Evolutionary conservation across 352 stramenopile species (phyloP).

Genomic region (Pythium pyrilobum): DNA sequence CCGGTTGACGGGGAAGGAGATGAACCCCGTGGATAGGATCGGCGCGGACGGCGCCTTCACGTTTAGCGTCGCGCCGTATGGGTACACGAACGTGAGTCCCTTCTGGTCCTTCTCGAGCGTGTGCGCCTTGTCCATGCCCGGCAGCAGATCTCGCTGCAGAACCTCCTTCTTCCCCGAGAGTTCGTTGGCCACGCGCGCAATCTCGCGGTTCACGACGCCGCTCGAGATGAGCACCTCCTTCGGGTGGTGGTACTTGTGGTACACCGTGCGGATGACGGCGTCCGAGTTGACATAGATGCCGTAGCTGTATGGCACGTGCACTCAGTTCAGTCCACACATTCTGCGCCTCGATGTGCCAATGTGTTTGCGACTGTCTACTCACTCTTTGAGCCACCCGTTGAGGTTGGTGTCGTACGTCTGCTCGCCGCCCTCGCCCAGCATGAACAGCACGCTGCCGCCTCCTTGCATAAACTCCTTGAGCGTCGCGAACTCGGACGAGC

Average conservation of each 20-base stretch:
- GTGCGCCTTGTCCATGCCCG: constrained; percentile 34
- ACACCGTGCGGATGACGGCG: constrained; percentile 89
- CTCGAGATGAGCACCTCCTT: constrained; percentile 95
- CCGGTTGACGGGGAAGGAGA: constrained; percentile 95
- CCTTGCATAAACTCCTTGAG: constrained; percentile 87
- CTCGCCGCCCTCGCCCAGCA: constrained; percentile 91
- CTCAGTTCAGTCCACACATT: constrained; percentile 37
- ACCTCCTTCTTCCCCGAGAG: constrained; percentile 66
- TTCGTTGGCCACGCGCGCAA: constrained; percentile 74
- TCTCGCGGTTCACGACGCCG: constrained; percentile 91
- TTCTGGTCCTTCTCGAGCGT: constrained; percentile 76
- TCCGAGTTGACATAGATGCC: constrained; percentile 88
- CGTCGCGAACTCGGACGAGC: constrained; percentile 76
- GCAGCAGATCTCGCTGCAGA: constrained; percentile 22
- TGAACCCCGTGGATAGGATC: constrained; percentile 89
- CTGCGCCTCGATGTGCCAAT: too few species aligned
- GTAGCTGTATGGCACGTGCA: constrained; percentile 28
- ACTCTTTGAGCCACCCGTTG: constrained; percentile 94
- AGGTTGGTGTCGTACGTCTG: constrained; percentile 90
- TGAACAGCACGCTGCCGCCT: constrained; percentile 89
- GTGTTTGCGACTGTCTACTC: too few species aligned
- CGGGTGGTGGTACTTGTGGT: constrained; percentile 96
- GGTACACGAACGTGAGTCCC: constrained; percentile 93
- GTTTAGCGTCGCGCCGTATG: constrained; percentile 91
- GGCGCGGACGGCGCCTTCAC: constrained; percentile 88